A percentile compares a stretch with the other conserved stretches of the same genome.
phyloP scores from a whole-genome alignment of 371 early-diverging fungal species.

The Mortierella sp. region DNA sequence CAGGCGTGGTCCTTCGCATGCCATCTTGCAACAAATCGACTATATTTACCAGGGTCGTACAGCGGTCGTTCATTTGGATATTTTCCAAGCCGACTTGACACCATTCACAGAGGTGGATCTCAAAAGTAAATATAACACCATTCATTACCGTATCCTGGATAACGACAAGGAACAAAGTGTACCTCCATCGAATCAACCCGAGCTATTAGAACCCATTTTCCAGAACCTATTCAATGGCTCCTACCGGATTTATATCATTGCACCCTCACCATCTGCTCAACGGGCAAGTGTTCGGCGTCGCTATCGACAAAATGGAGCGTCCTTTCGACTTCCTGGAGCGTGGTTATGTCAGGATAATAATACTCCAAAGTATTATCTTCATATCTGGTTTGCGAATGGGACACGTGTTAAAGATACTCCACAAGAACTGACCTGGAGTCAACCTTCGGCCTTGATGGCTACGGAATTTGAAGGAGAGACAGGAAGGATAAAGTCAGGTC shows the following conservation, averaged over 20 bases:
- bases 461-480: no score
- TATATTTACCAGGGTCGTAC: slow-evolving; percentile 8
- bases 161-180: not conserved
- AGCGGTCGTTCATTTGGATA: slow-evolving; percentile 9
- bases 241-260: slow-evolving; percentile 7
- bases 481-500: no score
- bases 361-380: slow-evolving; percentile 27
- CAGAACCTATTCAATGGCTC: slow-evolving; percentile 25
- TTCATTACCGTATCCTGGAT: slow-evolving; percentile 11
- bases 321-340: no score
- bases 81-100: slow-evolving; percentile 4
- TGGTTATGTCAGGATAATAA: not conserved
- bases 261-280: no score
- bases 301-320: no score
- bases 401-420: slow-evolving; percentile 26
- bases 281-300: no score
- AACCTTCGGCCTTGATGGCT: no score
- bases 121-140: not conserved
- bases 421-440: slow-evolving; percentile 7
- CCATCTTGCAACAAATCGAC: slow-evolving; percentile 2
- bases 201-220: slow-evolving; percentile 1
- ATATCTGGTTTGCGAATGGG: slow-evolving; percentile 49
- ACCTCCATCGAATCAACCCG: not conserved
- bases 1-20: slow-evolving; percentile 10
- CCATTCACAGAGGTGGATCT: not conserved